phyloP scores from a whole-genome alignment of 176 grass and related monocot species.

The Avena sativa region DNA sequence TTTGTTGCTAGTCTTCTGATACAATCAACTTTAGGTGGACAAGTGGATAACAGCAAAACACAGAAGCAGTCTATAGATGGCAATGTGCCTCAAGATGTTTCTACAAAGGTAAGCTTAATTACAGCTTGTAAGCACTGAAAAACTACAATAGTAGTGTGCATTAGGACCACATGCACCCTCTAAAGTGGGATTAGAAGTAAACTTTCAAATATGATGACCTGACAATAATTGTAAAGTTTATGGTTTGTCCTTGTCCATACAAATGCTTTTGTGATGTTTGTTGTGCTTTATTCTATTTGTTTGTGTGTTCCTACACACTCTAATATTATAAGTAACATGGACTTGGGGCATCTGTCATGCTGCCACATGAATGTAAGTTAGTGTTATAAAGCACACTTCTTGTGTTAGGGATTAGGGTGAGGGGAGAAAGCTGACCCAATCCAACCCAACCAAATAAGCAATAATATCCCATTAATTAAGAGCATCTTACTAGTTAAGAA shows the following conservation, averaged over 20 bases:
- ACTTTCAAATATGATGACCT: slow-evolving; percentile 1
- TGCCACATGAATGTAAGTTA: not conserved
- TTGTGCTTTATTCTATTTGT: slow-evolving; percentile 12
- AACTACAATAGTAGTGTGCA: not conserved
- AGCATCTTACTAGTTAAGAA: not conserved
- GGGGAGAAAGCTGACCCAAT: not conserved
- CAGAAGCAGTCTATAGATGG: not conserved
- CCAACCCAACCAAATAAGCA: slow-evolving; percentile 7
- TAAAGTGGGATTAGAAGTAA: not conserved
- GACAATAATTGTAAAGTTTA: not conserved
- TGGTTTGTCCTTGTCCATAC: not conserved
- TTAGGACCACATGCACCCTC: not conserved
- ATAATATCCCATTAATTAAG: not conserved
- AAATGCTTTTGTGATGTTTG: slow-evolving; percentile 8
- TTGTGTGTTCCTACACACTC: not conserved
- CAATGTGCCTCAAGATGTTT: not conserved
- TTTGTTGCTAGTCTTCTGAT: slow-evolving; percentile 15
- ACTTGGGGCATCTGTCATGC: not conserved
- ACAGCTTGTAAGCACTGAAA: slow-evolving; percentile 15
- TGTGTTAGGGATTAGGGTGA: not conserved
- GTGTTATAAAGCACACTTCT: not conserved
- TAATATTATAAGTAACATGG: not conserved
- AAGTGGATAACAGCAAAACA: not conserved
- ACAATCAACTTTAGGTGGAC: slow-evolving; percentile 41
- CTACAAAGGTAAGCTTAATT: slow-evolving; percentile 41